These are phyloP conservation scores for Ampelomyces quisqualis DNA, from an alignment of 2,329 filamentous ascomycete species.

Conservation along the genomic window DNA sequence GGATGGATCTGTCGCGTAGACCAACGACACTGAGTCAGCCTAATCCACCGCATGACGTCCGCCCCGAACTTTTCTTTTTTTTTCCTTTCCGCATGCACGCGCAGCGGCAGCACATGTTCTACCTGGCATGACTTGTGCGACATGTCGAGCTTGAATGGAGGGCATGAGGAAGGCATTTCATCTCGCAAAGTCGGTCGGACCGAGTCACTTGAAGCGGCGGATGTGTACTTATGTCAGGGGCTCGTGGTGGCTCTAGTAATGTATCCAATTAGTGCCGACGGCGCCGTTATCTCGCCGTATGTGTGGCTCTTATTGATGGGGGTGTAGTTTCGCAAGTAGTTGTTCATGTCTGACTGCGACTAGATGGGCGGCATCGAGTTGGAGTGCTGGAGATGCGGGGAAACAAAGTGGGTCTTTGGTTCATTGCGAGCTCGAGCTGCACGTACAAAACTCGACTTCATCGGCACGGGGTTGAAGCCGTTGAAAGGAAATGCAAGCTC, in stretches of 20 bases:
- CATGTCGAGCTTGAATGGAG: not conserved
- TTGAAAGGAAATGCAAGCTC: too few relatives aligned
- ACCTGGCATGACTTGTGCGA: not conserved
- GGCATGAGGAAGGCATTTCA: not conserved
- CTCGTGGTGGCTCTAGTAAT: not conserved
- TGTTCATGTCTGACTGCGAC: not conserved
- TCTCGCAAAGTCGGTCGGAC: not conserved
- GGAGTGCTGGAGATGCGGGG: not conserved
- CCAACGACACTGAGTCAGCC: not conserved
- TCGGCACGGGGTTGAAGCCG: too few relatives aligned
- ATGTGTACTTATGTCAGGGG: not conserved
- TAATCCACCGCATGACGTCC: conserved; percentile 4
- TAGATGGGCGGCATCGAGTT: not conserved
- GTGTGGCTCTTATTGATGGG: conserved; percentile 14
- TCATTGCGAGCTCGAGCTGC: not conserved
- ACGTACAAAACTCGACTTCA: too few relatives aligned
- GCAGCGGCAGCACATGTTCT: not conserved
- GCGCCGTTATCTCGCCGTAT: conserved; percentile 19
- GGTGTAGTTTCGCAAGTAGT: too few relatives aligned
- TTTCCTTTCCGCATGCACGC: not conserved
- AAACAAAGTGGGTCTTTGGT: not conserved
- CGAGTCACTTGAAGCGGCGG: not conserved
- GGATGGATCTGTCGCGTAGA: too few relatives aligned
- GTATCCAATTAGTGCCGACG: conserved; percentile 4
- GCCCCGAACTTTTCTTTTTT: not conserved